Base-by-base conservation (phyloP, 805 yeast genomes). In the Ogataea polymorpha region DNA sequence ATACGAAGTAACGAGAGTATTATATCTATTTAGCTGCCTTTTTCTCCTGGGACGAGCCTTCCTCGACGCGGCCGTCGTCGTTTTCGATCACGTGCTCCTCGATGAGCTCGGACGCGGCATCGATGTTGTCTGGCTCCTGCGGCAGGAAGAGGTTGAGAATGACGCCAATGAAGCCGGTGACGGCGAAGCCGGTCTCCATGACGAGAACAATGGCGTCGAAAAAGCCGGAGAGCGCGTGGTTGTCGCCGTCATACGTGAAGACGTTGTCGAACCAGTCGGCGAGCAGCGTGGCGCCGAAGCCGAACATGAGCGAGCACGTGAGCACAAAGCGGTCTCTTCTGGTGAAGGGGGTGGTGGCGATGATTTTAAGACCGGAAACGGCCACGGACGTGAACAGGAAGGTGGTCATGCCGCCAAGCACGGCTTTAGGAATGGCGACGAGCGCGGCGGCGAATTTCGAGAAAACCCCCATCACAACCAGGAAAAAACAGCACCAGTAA, bases 371-470 rank as follows among this genome's bases (percentile, higher is more conserved):
- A 58, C 80, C 81, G n/a, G 80, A 74, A 21, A 76, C 76, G 1
- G 79, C 77, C 32, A 76, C 80, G 13, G 79, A 71, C 18, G 77
- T 71, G 65, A 75, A 75, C 37, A 75, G 61, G 63, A 75, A 75
- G 11, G 79, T 58, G 20, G 81, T 75, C 95, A 88, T 86, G 50
- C 96, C 96, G 49, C 96, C 96, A 42, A 89, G 70, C 23, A 82
- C 86, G 1, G 93, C 71, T 41, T 70, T 72, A 30, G 95, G 95
- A 55, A 86, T 86, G 25, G 95, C 74, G 21, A 83, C 87, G 44
- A 89, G 71, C n/a, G 96, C 89, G 36, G 93, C 95, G 27, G 90
- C 89, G 60, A 86, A 86, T 63, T 86, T 86, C 45, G 95, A 74
- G 59, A 89, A 85, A 30, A 89, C 65, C 29, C 97, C 97, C 95